These are phyloP conservation scores for Corinectria fuckeliana DNA, from an alignment of 2,329 filamentous ascomycete species.

Conservation along the genomic window DNA sequence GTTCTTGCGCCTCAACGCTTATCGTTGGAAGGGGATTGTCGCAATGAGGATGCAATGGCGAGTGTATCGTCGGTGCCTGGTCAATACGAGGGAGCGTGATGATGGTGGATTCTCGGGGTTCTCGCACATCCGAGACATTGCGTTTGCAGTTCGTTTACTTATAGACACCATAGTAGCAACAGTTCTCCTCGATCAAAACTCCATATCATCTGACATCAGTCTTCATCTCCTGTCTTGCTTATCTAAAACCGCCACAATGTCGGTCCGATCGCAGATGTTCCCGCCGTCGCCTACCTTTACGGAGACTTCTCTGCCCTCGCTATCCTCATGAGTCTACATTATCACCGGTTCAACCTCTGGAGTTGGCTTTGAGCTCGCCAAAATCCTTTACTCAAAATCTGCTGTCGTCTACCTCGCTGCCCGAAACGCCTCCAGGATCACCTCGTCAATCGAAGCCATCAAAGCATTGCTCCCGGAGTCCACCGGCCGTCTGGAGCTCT, in stretches of 20 bases:
- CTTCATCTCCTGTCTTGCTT: too few species aligned
- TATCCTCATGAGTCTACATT: conserved; percentile 25
- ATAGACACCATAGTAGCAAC: neutral
- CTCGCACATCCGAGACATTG: neutral
- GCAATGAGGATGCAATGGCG: neutral
- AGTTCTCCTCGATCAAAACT: neutral
- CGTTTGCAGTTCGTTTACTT: neutral
- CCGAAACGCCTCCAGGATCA: conserved; percentile 16
- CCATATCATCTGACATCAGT: neutral
- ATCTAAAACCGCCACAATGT: conserved; percentile 5
- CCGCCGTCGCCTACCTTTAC: conserved; percentile 27
- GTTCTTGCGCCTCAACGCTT: neutral
- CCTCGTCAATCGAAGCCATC: conserved; percentile 16
- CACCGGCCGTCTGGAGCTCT: conserved; percentile 18
- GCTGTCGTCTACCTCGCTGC: conserved; percentile 25
- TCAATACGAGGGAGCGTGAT: neutral
- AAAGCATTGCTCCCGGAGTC: conserved; percentile 16
- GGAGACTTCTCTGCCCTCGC: conserved; percentile 20
- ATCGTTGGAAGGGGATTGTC: neutral
- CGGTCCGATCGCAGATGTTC: conserved; percentile 24
- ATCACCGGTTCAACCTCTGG: conserved; percentile 29
- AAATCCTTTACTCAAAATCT: conserved; percentile 27
- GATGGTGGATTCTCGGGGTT: neutral
- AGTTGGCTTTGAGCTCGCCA: conserved; percentile 26
- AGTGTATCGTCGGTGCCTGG: neutral